Evolutionary conservation across 164 flowering plant genomes (phyloP), one percentile per base, ranked within the genome.

Genomic region (Aristolochia fimbriata): DNA sequence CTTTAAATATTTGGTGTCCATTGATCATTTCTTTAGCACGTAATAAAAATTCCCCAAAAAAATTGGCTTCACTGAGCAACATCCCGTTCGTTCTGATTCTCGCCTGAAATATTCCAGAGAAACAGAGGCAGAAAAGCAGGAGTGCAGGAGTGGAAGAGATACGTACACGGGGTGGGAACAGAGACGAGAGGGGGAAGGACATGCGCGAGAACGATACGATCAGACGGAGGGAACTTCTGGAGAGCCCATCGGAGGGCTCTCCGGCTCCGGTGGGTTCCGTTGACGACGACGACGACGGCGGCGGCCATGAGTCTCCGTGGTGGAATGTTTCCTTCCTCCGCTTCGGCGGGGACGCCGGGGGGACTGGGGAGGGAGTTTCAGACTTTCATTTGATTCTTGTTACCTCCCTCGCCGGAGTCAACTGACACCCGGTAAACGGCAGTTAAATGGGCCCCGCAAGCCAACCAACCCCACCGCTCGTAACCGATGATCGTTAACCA

Each of bases 241-340:
- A 76, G 72, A 15, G 97, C 91, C 95, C 93, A 91, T 37, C 69
- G 68, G 19, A 87, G 81, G 2, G 97, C 95, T 13, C 87, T 78
- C 8, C 70, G 76, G 70, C 93, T 83, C 4, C 82, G 78, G 15
- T 73, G 61, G 25, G 63, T 59, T 37, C 62, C 51, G 47, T 68
- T 73, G 15, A 87, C 90, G 21, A 89, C 94, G 41, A 91, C 86
- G 11, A 81, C 94, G 11, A 83, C 88, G 21, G 82, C 94, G 11
- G 82, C 88, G 21, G 82, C 64, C 41, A 49, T 27, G 71, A 64
- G 47, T 60, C 23, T 48, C 22, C 53, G 53, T 19, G 20, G 22
- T 1, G 0, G 53, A 19, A n/a, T 50, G 20, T 50, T 37, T 37
- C 43, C 43, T 37, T 37, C 43, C 43, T 6, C 9, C 43, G 43